These are phyloP conservation scores for Backusella macrospora DNA, from an alignment of 192 early-diverging fungal genomes.

Conservation along the genomic window DNA sequence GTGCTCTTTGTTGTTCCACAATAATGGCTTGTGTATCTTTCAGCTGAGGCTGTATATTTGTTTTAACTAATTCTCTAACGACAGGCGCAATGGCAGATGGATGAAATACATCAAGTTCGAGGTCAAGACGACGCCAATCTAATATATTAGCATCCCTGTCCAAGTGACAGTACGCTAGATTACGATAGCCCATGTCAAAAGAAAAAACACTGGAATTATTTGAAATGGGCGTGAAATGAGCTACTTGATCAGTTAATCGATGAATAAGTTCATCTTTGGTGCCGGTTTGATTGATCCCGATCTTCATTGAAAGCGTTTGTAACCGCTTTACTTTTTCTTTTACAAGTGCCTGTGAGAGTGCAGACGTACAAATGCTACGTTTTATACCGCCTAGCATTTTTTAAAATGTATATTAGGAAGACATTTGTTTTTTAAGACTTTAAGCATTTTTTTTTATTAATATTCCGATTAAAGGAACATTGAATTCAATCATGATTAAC, in stretches of 20 bases:
- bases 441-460: neutral
- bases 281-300: constrained; percentile 18
- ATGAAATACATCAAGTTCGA: constrained; percentile 30
- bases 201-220: constrained; percentile 44
- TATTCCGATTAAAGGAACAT: too few relatives aligned
- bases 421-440: neutral
- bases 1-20: constrained; percentile 49
- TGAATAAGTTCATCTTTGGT: constrained; percentile 21
- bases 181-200: constrained; percentile 55
- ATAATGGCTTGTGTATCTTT: constrained; percentile 21
- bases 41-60: constrained; percentile 22
- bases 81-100: constrained; percentile 12
- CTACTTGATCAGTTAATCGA: neutral
- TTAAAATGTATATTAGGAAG: neutral
- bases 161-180: constrained; percentile 52
- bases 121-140: constrained; percentile 46
- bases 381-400: neutral
- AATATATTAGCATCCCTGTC: constrained; percentile 36
- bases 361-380: neutral
- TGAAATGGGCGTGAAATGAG: neutral
- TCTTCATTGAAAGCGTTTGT: constrained; percentile 6
- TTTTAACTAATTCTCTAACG: constrained; percentile 21
- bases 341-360: neutral
- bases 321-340: constrained; percentile 23
- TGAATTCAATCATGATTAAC: too few relatives aligned